These are phyloP conservation scores for Aleurites moluccanus DNA, from an alignment of 441 rosid genomes.

Conservation along the genomic window DNA sequence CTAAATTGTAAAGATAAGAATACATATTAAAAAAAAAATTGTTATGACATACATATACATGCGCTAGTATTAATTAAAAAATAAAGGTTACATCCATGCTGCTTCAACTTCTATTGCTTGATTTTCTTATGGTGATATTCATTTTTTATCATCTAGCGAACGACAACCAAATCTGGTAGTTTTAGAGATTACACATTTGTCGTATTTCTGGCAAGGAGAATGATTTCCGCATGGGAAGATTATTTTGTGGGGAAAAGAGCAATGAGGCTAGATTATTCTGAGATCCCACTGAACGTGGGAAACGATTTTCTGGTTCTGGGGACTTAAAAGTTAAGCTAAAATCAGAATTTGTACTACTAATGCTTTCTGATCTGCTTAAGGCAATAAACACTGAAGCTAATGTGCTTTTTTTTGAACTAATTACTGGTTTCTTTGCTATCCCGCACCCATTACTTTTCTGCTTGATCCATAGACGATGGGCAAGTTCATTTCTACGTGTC, in stretches of 20 bases:
- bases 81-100: no score
- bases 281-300: slow-evolving; percentile 40
- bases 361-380: slow-evolving; percentile 53
- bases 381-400: slow-evolving; percentile 60
- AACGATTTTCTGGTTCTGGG: slow-evolving; percentile 55
- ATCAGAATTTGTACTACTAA: slow-evolving; percentile 39
- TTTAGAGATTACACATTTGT: neutral
- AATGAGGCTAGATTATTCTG: slow-evolving; percentile 27
- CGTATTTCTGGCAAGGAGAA: slow-evolving; percentile 55
- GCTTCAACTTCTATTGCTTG: no score
- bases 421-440: slow-evolving; percentile 44
- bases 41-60: no score
- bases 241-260: slow-evolving; percentile 22
- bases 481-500: slow-evolving; percentile 50
- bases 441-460: slow-evolving; percentile 32
- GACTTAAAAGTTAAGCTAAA: slow-evolving; percentile 39
- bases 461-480: slow-evolving; percentile 62
- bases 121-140: no score
- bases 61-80: no score
- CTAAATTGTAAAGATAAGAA: no score
- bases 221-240: slow-evolving; percentile 43
- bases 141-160: no score
- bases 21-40: no score
- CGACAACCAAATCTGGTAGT: neutral
- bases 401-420: slow-evolving; percentile 53